phyloP scores from a whole-genome alignment of 2,329 filamentous ascomycete genomes.

The Hypoxylon sp. region DNA sequence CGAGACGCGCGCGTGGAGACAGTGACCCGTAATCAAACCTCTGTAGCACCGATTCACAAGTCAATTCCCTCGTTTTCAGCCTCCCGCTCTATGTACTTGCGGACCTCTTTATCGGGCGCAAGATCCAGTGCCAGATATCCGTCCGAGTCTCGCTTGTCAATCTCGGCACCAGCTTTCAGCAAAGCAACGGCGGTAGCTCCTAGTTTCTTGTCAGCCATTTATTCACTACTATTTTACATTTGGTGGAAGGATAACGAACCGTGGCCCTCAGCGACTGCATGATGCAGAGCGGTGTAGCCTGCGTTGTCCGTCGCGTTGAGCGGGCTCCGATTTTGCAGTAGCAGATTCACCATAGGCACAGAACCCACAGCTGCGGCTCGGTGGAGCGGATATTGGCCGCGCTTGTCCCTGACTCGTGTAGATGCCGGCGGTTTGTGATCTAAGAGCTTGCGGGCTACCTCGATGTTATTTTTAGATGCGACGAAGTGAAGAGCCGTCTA shows the following conservation, averaged over 20 bases:
- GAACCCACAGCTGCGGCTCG: constrained; percentile 91
- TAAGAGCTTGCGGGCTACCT: constrained; percentile 84
- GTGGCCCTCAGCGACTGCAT: constrained; percentile 83
- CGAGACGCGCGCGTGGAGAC: neutral
- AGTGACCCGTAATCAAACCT: neutral
- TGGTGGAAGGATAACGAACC: constrained; percentile 60
- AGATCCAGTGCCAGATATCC: constrained; percentile 82
- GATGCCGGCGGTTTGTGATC: constrained; percentile 78
- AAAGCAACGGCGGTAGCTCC: constrained; percentile 87
- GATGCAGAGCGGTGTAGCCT: constrained; percentile 91
- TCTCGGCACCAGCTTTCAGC: constrained; percentile 87
- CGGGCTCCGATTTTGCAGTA: constrained; percentile 84
- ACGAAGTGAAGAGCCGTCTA: constrained; percentile 93
- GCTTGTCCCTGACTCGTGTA: constrained; percentile 83
- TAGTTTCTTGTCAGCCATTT: constrained; percentile 47
- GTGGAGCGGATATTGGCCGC: constrained; percentile 92
- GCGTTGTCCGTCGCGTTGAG: constrained; percentile 86
- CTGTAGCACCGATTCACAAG: constrained; percentile 18
- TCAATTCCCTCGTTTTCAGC: constrained; percentile 89
- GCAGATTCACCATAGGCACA: constrained; percentile 84
- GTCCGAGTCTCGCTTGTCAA: constrained; percentile 80
- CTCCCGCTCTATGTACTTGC: constrained; percentile 80
- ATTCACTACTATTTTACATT: neutral
- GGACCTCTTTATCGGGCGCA: constrained; percentile 88
- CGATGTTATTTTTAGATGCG: constrained; percentile 89